phyloP scores from a whole-genome alignment of 1,284 basidiomycete species.

The Retiboletus flavoniger region DNA sequence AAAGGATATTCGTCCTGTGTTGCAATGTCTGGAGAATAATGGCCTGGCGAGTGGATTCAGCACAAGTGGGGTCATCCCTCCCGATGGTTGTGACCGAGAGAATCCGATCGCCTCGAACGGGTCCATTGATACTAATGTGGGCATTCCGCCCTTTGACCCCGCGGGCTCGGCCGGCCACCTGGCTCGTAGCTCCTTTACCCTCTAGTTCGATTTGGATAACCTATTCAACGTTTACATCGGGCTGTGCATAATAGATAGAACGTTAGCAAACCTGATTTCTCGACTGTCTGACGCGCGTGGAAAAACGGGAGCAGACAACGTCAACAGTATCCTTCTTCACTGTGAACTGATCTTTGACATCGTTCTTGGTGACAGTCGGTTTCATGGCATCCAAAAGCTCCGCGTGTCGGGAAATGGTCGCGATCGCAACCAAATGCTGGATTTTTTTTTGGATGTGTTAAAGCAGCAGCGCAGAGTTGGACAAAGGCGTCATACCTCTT shows the following conservation, averaged over 20 bases:
- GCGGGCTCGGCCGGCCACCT: slow-evolving; percentile 16
- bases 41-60: slow-evolving; percentile 39
- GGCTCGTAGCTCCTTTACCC: neutral
- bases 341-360: slow-evolving; percentile 35
- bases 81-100: slow-evolving; percentile 37
- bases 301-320: slow-evolving; percentile 41
- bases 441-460: slow-evolving; percentile 11
- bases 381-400: slow-evolving; percentile 41
- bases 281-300: slow-evolving; percentile 37
- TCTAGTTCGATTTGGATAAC: slow-evolving; percentile 20
- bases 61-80: slow-evolving; percentile 40
- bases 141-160: slow-evolving; percentile 25
- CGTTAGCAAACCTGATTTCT: slow-evolving; percentile 35
- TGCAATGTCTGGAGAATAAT: slow-evolving; percentile 43
- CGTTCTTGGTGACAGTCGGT: slow-evolving; percentile 41
- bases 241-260: neutral
- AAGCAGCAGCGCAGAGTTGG: neutral
- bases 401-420: slow-evolving; percentile 41
- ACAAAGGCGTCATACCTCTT: slow-evolving; percentile 8
- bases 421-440: slow-evolving; percentile 37
- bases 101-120: slow-evolving; percentile 23
- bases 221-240: slow-evolving; percentile 9
- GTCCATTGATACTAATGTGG: slow-evolving; percentile 22
- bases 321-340: slow-evolving; percentile 29
- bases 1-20: slow-evolving; percentile 30